Conservation (phyloP, 2,329 filamentous ascomycete species). For the Thielaviopsis ethacetica region DNA sequence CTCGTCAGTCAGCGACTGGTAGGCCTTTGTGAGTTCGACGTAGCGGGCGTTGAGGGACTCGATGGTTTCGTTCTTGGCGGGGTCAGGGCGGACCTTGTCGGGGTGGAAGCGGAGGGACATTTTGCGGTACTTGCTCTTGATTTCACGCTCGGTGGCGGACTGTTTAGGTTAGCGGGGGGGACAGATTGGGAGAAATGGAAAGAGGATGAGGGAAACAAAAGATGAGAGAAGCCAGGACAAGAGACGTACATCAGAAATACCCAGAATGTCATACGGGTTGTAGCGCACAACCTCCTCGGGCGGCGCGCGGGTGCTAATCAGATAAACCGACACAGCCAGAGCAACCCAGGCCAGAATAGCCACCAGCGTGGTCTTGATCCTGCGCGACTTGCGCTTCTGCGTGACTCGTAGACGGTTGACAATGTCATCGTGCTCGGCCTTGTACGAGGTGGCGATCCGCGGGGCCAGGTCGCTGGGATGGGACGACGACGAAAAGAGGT, state of each 20-base stretch:
- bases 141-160: constrained; percentile 74
- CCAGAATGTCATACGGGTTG: constrained; percentile 93
- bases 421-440: constrained; percentile 65
- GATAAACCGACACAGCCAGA: constrained; percentile 82
- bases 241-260: constrained; percentile 55
- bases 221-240: background rate
- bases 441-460: constrained; percentile 37
- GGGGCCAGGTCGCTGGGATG: background rate
- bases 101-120: constrained; percentile 80
- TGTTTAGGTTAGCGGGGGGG: constrained; percentile 21
- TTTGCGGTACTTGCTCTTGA: constrained; percentile 79
- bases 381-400: constrained; percentile 79
- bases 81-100: constrained; percentile 76
- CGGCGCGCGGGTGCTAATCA: constrained; percentile 46
- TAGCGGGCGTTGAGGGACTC: constrained; percentile 76
- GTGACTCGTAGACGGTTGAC: constrained; percentile 69
- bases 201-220: background rate
- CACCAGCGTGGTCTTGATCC: constrained; percentile 66
- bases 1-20: constrained; percentile 94
- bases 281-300: constrained; percentile 48
- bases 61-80: constrained; percentile 73
- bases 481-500: constrained; percentile 37
- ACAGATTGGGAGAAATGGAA: too few relatives aligned
- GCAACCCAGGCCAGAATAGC: constrained; percentile 63
- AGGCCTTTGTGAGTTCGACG: constrained; percentile 92